These are phyloP conservation scores for Crithidia fasciculata DNA, from an alignment of 208 protist genomes.

Conservation along the genomic window DNA sequence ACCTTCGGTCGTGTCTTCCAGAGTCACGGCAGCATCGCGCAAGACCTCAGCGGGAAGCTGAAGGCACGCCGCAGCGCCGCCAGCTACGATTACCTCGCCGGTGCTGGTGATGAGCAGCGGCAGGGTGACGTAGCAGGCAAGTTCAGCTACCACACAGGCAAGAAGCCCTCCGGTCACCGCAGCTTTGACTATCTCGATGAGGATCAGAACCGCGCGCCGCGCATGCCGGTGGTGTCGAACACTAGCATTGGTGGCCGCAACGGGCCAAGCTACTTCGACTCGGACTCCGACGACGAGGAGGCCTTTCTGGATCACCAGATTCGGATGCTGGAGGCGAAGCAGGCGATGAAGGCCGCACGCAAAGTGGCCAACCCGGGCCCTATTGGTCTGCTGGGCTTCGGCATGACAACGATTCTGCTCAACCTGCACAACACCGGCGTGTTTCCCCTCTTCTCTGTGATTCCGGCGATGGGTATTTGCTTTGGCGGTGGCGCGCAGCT, in stretches of 20 bases:
- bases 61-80: slow-evolving; percentile 23
- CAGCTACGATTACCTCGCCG: slow-evolving; percentile 36
- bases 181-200: slow-evolving; percentile 40
- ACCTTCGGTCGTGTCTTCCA: slow-evolving; percentile 5
- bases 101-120: slow-evolving; percentile 6
- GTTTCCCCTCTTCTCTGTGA: slow-evolving; percentile 36
- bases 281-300: slow-evolving; percentile 33
- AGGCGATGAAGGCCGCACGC: slow-evolving; percentile 4
- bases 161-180: slow-evolving; percentile 2
- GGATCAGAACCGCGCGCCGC: slow-evolving; percentile 28
- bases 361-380: slow-evolving; percentile 44
- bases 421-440: slow-evolving; percentile 57
- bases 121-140: background rate
- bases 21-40: slow-evolving; percentile 22
- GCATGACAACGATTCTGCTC: slow-evolving; percentile 66
- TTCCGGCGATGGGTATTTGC: slow-evolving; percentile 51
- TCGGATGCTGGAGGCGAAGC: slow-evolving; percentile 33
- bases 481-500: slow-evolving; percentile 63
- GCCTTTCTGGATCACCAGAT: slow-evolving; percentile 27
- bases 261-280: slow-evolving; percentile 18
- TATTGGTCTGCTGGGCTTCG: slow-evolving; percentile 56
- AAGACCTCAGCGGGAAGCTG: background rate
- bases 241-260: background rate
- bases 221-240: background rate
- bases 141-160: slow-evolving; percentile 16